phyloP scores from a whole-genome alignment of 2,329 filamentous ascomycete species.

The Nemania sp. region DNA sequence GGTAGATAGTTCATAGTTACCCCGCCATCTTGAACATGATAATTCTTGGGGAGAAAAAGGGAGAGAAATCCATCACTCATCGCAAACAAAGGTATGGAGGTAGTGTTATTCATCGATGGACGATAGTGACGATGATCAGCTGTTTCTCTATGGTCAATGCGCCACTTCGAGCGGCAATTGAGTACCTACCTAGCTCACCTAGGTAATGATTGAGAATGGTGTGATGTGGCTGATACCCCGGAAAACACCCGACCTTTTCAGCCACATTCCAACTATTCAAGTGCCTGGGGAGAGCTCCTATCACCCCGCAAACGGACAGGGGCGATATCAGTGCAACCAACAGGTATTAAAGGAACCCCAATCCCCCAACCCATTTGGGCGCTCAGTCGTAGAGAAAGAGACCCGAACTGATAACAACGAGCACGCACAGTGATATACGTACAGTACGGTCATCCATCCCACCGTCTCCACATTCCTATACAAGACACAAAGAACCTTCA shows the following conservation, averaged over 20 bases:
- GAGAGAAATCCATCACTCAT: not conserved
- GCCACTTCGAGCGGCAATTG: conserved; percentile 20
- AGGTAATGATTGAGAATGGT: conserved; percentile 29
- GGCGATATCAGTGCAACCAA: conserved; percentile 41
- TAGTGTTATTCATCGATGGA: not conserved
- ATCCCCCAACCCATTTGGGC: conserved; percentile 48
- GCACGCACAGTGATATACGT: conserved; percentile 13
- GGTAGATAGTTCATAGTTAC: too few relatives aligned
- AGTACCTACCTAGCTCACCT: too few relatives aligned
- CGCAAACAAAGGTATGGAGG: not conserved
- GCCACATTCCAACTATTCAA: conserved; percentile 28
- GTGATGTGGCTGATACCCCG: conserved; percentile 22
- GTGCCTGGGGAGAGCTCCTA: conserved; percentile 29
- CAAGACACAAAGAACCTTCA: not conserved
- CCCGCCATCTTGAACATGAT: not conserved
- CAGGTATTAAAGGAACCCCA: conserved; percentile 54
- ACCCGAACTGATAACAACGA: conserved; percentile 17
- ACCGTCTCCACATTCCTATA: conserved; percentile 15
- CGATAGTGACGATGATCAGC: conserved; percentile 9
- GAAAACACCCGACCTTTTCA: conserved; percentile 16
- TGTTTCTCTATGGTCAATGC: not conserved
- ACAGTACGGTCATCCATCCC: conserved; percentile 4
- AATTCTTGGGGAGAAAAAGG: not conserved
- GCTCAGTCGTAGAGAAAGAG: conserved; percentile 4
- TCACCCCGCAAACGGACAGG: conserved; percentile 50